Base-by-base conservation (phyloP, 1,139 yeast species). In the Torulaspora globosa region DNA sequence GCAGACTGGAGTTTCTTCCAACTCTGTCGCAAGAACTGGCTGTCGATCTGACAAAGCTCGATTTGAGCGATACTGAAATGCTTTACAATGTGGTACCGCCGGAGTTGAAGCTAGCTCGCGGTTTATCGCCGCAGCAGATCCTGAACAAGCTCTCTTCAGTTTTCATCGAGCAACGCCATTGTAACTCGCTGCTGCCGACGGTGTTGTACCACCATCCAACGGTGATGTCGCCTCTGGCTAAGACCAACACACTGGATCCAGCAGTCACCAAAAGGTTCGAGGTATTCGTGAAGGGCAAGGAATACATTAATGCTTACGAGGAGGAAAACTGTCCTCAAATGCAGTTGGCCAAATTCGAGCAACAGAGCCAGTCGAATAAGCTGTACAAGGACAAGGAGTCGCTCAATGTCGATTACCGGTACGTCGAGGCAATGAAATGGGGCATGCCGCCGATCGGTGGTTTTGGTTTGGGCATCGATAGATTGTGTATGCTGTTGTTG, bases 371-470 rank as follows among this genome's bases (percentile, higher is more conserved):
- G 3, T 69, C 75, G 32, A 76, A 77, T 45, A 66, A 66, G 2
- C 71, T 74, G 12, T 74, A 65, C 50, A 62, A 60, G 8, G 95
- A 87, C 57, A 65, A 69, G 2, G 96, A 87, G 51, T 68, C 80
- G 23, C 70, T 84, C 38, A 65, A 84, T 0, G 87, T 95, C 0
- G 98, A 92, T 65, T 72, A 79, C 62, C 73, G 74, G 38, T 92
- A 80, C 60, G 78, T 88, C 2, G 73, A 77, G 36, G 78, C 83
- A 11, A 80, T 94, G 86, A 92, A 88, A 60, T 86, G 84, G 75
- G 97, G 96, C 1, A 75, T 94, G 66, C 97, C 98, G 3, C 98
- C 98, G 0, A 90, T 97, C 1, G 97, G 96, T 1, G 99, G 99
- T 0, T 87, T 96, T 88, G 99, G 98, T 0, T 71, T 95, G 52